Percentiles rank a stretch among this genome's conserved stretches.
Evolutionary conservation across 1,284 basidiomycete genomes (phyloP).

Genomic region (Mixia osmundae): DNA sequence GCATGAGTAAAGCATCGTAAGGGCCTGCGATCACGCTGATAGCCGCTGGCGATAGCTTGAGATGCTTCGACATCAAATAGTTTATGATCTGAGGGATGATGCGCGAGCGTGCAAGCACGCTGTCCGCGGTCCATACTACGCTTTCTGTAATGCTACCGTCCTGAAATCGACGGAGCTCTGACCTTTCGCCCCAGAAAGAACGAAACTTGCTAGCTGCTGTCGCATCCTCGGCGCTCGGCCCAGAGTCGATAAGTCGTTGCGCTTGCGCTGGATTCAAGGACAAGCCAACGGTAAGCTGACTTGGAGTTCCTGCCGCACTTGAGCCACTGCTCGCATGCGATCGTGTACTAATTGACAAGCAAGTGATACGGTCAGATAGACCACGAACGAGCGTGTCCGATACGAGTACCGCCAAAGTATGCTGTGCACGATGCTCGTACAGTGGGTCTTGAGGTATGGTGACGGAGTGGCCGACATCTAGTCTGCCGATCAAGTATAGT

Average conservation of each 20-base stretch:
- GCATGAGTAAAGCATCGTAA: slow-evolving; percentile 41
- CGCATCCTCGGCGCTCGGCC: slow-evolving; percentile 43
- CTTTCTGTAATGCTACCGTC: slow-evolving; percentile 81
- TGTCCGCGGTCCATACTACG: slow-evolving; percentile 57
- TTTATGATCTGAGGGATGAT: slow-evolving; percentile 52
- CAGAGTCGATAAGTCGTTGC: slow-evolving; percentile 64
- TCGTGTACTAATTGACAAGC: slow-evolving; percentile 1
- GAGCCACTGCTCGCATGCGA: not conserved
- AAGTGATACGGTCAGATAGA: slow-evolving; percentile 9
- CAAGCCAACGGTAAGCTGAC: slow-evolving; percentile 38
- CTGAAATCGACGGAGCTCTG: slow-evolving; percentile 89
- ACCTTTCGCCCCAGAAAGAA: slow-evolving; percentile 71
- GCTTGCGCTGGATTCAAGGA: slow-evolving; percentile 45
- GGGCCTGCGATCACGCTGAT: slow-evolving; percentile 31
- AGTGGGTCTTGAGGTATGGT: slow-evolving; percentile 6
- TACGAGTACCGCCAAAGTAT: slow-evolving; percentile 31
- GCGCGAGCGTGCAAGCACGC: slow-evolving; percentile 46
- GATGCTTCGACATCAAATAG: slow-evolving; percentile 52
- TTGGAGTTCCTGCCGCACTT: slow-evolving; percentile 22
- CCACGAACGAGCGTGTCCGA: slow-evolving; percentile 36
- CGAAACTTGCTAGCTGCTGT: slow-evolving; percentile 38
- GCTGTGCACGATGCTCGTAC: slow-evolving; percentile 24
- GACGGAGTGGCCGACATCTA: slow-evolving; percentile 12
- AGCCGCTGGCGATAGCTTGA: slow-evolving; percentile 32
- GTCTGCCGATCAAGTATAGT: not conserved